phyloP scores from a whole-genome alignment of 2,329 filamentous ascomycete genomes.

The Aureobasidium sp. region DNA sequence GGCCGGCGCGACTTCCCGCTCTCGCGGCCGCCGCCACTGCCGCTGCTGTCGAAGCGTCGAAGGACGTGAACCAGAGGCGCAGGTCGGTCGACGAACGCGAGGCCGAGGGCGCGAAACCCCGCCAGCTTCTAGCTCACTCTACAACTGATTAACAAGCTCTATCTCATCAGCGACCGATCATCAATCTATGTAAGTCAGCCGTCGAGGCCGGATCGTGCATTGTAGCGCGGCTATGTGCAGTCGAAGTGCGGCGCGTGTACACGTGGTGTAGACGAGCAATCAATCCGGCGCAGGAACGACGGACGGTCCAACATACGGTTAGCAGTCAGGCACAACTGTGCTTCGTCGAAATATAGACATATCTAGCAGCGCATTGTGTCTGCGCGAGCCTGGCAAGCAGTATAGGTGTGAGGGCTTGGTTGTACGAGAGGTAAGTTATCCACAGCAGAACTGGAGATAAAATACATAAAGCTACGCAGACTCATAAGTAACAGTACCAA shows the following conservation, averaged over 20 bases:
- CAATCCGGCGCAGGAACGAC: neutral
- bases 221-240: neutral
- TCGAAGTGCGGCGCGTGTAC: neutral
- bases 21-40: too few species aligned
- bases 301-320: neutral
- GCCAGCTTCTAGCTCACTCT: neutral
- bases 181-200: neutral
- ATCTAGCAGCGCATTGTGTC: neutral
- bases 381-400: neutral
- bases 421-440: conserved; percentile 2
- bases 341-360: neutral
- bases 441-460: neutral
- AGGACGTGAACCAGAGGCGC: neutral
- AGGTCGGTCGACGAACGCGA: neutral
- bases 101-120: neutral
- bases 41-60: too few species aligned
- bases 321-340: neutral
- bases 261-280: conserved; percentile 6
- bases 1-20: too few species aligned
- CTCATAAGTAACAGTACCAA: neutral
- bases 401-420: neutral
- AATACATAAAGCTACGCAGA: neutral
- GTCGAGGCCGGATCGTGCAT: neutral
- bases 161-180: neutral
- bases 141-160: neutral